Evolutionary conservation across 345 rosid genomes (phyloP), one percentile per base, ranked within the genome.

Genomic region (Gossypium raimondii): DNA sequence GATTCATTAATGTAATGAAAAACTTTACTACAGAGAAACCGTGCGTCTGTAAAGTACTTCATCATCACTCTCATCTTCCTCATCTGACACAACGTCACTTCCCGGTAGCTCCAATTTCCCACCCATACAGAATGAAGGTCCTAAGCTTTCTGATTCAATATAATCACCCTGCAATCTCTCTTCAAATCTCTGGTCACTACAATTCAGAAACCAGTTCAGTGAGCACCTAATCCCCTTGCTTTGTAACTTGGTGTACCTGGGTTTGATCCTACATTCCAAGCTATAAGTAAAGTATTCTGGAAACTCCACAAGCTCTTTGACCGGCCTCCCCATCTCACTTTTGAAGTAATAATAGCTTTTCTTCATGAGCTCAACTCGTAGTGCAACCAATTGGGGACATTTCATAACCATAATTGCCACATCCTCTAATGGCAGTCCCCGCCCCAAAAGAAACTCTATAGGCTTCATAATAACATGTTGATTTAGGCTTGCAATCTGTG

Each of bases 181-280:
- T 78, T 92, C 97, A 67, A 92, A 94, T 85, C 98, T 91, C 82
- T 85, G 90, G 78, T 94, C 98, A 62, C 98, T 94, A 64, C 98
- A 94, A 72, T 92, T 94, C 12, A 94, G 89, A 81, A 92, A 91
- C 95, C 97, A 90, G 82, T 91, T 87, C 85, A 94, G 73, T 0
- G 97, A 91, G 76, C 85, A 83, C 81, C 90, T 84, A 53, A 89
- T 89, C 20, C 97, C 97, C 78, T 87, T 91, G 82, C 88, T 79
- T 78, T 89, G 88, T 56, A 92, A 76, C 77, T 77, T 83, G 77
- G 86, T 89, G 73, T 94, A 92, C 82, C 98, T 87, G 9, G 95
- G 98, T 79, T 87, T 91, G 79, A 94, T 94, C 80, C 98, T 88
- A 7, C 95, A 94, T 82, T 94, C 98, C 88, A 94, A 86, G 82